These are phyloP conservation scores for Hura crepitans DNA, from an alignment of 441 rosid species.

Conservation along the genomic window DNA sequence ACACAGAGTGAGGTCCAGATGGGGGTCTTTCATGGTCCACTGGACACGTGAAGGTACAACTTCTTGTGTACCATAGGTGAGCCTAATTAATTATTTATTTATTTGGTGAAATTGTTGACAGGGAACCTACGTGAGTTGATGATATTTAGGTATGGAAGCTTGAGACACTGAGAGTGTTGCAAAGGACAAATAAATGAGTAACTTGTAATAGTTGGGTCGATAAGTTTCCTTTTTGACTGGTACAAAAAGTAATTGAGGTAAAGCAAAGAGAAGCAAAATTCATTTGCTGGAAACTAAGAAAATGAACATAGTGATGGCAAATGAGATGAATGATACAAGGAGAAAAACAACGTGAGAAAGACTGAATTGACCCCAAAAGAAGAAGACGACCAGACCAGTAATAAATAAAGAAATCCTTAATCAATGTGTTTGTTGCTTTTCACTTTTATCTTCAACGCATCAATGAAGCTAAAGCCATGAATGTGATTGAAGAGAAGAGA, in stretches of 20 bases:
- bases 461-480: constrained; percentile 14
- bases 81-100: too few relatives aligned
- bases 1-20: constrained; percentile 17
- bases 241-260: constrained; percentile 7
- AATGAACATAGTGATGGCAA: background rate
- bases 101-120: too few relatives aligned
- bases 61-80: constrained; percentile 25
- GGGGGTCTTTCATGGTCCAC: constrained; percentile 45
- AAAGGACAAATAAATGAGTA: background rate
- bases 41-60: constrained; percentile 39
- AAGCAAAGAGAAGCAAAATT: constrained; percentile 1
- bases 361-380: constrained; percentile 19
- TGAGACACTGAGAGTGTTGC: background rate
- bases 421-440: constrained; percentile 31
- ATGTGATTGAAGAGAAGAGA: too few relatives aligned
- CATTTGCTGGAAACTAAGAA: background rate
- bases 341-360: constrained; percentile 1
- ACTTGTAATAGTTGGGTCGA: constrained; percentile 12
- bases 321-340: constrained; percentile 10
- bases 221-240: constrained; percentile 2
- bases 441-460: background rate
- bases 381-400: too few relatives aligned
- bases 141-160: background rate
- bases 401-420: too few relatives aligned
- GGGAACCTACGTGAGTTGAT: too few relatives aligned